Base-by-base conservation (phyloP, 2,329 filamentous ascomycete species). In the Microdochium bolleyi region DNA sequence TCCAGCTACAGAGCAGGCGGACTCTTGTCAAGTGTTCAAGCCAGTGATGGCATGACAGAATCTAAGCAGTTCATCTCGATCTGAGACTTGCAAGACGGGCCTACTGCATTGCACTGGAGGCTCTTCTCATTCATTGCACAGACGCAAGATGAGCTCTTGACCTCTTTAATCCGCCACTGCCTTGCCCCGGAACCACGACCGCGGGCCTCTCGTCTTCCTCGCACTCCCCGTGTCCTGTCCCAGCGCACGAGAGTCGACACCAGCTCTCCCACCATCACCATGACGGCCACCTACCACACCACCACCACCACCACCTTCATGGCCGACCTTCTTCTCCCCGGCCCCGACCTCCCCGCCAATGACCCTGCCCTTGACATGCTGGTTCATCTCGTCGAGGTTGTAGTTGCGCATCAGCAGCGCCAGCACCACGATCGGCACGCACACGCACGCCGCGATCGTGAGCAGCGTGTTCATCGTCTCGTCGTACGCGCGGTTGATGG, bases 381-480 rank as follows among this genome's bases (percentile, higher is more conserved):
- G 54, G 41, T 58, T 53, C 56, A 73, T 68, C 65, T 76, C 72
- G 59, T 81, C 77, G 19, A 86, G 70, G 54, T 73, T 74, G 60
- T 82, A 80, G 62, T 86, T 46, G 13, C 8, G 19, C 30, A 84
- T 69, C 41, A 83, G 69, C 2, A 79, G 81, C 22, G 78, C 66
- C 3, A 75, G 72, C 24, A 74, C 72, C 52, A 76, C 70, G 19
- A 48, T 24, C 4, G 44, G 44, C 24, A 48, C 44, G 44, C 44
- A 48, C n/a, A 48, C 19, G 24, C 44, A 48, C 10, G 82, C 66
- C 2, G 81, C 80, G 49, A 81, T 70, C 14, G 73, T 76, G 49
- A 85, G 64, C 14, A 85, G 71, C 55, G 75, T 75, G 16, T 76
- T 74, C 77, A 84, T 83, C 1, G 81, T 84, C 65, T 85, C 82